These are phyloP conservation scores for Trichocomaceae sp. DNA, from an alignment of 2,329 filamentous ascomycete species.

Conservation along the genomic window DNA sequence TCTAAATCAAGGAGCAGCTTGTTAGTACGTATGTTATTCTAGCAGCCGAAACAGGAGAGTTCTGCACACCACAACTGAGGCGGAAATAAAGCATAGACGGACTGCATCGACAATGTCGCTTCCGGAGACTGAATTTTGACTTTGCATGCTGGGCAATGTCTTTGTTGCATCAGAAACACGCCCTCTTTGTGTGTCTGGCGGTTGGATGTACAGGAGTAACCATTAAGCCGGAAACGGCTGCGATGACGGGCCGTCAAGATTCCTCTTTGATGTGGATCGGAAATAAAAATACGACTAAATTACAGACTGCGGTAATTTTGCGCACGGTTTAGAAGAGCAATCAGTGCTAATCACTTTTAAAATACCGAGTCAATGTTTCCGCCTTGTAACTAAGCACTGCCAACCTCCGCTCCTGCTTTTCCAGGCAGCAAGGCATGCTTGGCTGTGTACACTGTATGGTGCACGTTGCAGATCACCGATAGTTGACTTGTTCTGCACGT, in stretches of 20 bases:
- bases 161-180: not conserved
- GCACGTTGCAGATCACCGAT: not conserved
- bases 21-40: constrained; percentile 5
- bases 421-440: not conserved
- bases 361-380: not conserved
- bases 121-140: not conserved
- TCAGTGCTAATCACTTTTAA: not conserved
- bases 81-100: constrained; percentile 33
- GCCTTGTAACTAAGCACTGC: not conserved
- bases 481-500: not conserved
- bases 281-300: not conserved
- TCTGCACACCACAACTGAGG: constrained; percentile 32
- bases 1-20: constrained; percentile 21
- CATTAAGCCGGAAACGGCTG: not conserved
- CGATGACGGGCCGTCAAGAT: not conserved
- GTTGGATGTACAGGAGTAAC: not conserved
- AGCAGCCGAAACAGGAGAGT: not conserved
- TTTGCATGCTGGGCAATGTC: not conserved
- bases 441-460: not conserved
- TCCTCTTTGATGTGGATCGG: not conserved
- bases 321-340: not conserved
- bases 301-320: not conserved
- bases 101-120: constrained; percentile 31
- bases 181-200: not conserved
- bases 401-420: not conserved